Evolutionary conservation across 2,329 filamentous ascomycete species (phyloP).

Genomic region (Penicillium sp.): DNA sequence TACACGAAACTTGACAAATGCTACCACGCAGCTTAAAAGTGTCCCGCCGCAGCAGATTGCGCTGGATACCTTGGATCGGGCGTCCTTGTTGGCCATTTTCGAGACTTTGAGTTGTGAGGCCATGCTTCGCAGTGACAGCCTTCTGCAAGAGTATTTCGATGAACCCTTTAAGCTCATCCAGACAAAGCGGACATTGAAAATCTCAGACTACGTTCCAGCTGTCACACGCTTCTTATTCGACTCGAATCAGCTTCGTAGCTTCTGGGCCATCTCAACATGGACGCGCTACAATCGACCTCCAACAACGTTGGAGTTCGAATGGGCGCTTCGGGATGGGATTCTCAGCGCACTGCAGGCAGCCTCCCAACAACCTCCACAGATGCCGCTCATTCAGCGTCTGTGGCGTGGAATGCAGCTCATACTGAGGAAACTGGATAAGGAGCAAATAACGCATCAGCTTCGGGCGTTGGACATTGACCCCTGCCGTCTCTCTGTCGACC

Average conservation of each 20-base stretch:
- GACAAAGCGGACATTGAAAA: conserved; percentile 72
- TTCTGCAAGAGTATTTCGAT: conserved; percentile 66
- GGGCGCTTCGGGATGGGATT: conserved; percentile 76
- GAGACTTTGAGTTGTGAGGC: conserved; percentile 83
- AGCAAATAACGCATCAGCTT: conserved; percentile 74
- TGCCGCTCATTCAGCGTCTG: conserved; percentile 64
- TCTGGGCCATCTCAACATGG: conserved; percentile 71
- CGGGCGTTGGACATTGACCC: conserved; percentile 74
- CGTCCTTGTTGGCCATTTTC: conserved; percentile 76
- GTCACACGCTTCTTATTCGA: conserved; percentile 85
- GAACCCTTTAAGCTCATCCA: conserved; percentile 79
- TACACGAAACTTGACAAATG: conserved; percentile 58
- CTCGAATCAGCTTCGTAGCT: conserved; percentile 59
- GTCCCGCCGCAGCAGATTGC: conserved; percentile 53
- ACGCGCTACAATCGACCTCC: conserved; percentile 64
- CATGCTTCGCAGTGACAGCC: conserved; percentile 62
- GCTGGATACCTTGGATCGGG: conserved; percentile 52
- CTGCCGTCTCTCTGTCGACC: conserved; percentile 60
- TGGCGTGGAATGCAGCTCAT: conserved; percentile 78
- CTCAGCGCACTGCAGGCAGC: conserved; percentile 64
- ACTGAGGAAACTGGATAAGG: conserved; percentile 68
- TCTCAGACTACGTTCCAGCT: conserved; percentile 74
- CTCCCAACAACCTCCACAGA: conserved; percentile 53
- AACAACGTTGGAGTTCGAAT: conserved; percentile 76
- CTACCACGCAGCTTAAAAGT: conserved; percentile 54